Evolutionary conservation across 768 basidiomycete genomes (phyloP).

Genomic region (Termitomyces titanicus): DNA sequence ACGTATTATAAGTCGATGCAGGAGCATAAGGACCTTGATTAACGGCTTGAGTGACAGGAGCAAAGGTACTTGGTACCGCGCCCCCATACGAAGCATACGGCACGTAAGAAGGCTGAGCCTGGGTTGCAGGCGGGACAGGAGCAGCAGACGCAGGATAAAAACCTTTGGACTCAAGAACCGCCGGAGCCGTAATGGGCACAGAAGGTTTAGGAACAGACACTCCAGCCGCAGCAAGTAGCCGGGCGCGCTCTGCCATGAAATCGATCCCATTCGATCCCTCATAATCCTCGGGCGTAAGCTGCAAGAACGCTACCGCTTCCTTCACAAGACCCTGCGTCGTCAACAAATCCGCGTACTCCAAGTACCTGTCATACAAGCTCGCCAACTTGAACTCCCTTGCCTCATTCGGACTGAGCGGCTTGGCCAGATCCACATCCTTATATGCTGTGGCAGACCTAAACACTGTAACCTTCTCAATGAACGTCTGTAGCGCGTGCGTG

Average conservation of each 20-base stretch:
- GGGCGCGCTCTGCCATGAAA: slow-evolving; percentile 33
- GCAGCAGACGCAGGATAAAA: slow-evolving; percentile 14
- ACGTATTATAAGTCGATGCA: slow-evolving; percentile 11
- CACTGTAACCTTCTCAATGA: slow-evolving; percentile 94
- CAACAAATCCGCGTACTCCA: slow-evolving; percentile 92
- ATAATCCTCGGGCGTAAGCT: slow-evolving; percentile 77
- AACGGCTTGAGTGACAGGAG: slow-evolving; percentile 20
- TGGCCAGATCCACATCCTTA: slow-evolving; percentile 64
- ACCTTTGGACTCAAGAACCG: slow-evolving; percentile 13
- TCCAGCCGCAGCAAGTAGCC: slow-evolving; percentile 33
- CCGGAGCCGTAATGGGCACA: slow-evolving; percentile 14
- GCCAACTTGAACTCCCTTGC: slow-evolving; percentile 78
- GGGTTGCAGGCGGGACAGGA: slow-evolving; percentile 13
- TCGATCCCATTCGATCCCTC: slow-evolving; percentile 49
- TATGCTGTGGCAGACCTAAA: slow-evolving; percentile 87
- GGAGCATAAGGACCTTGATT: slow-evolving; percentile 26
- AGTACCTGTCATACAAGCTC: slow-evolving; percentile 85
- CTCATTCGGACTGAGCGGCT: slow-evolving; percentile 32
- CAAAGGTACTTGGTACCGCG: slow-evolving; percentile 15
- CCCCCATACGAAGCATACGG: slow-evolving; percentile 9
- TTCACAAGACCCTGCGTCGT: slow-evolving; percentile 86
- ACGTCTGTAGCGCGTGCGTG: slow-evolving; percentile 83
- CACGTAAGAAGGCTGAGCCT: slow-evolving; percentile 11
- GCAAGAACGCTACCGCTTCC: slow-evolving; percentile 77
- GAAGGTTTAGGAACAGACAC: slow-evolving; percentile 11